Evolutionary conservation across 2,329 filamentous ascomycete species (phyloP).

Genomic region (Colletotrichum sp.): DNA sequence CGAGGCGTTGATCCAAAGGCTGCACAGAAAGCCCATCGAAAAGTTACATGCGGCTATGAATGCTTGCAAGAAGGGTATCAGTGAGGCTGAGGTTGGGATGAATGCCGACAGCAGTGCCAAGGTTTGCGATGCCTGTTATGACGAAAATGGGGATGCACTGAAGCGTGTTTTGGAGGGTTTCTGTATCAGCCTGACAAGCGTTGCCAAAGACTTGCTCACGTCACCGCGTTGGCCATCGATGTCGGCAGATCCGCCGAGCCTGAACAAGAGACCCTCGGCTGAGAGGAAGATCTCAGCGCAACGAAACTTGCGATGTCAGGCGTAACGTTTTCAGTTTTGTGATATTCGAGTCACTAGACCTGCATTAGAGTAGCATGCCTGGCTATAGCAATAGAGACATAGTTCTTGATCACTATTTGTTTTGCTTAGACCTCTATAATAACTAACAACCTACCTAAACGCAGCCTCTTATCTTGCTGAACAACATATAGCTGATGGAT

Average conservation of each 20-base stretch:
- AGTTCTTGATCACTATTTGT: rapidly evolving
- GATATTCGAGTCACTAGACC: neutral
- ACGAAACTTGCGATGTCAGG: neutral
- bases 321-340: neutral
- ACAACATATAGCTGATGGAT: rapidly evolving
- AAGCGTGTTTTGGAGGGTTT: neutral
- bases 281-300: neutral
- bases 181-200: neutral
- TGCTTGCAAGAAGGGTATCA: neutral
- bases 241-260: neutral
- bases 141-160: neutral
- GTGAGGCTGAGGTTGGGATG: neutral
- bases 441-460: rapidly evolving
- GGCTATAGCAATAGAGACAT: neutral
- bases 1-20: neutral
- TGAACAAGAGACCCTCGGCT: neutral
- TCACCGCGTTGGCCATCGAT: neutral
- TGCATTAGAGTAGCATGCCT: neutral
- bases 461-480: rapidly evolving
- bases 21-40: neutral
- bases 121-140: neutral
- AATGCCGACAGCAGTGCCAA: neutral
- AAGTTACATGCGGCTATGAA: neutral
- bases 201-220: neutral
- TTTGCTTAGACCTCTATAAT: rapidly evolving